These are phyloP conservation scores for Blastobotrys peoriensis DNA, from an alignment of 805 yeast genomes.

Conservation along the genomic window DNA sequence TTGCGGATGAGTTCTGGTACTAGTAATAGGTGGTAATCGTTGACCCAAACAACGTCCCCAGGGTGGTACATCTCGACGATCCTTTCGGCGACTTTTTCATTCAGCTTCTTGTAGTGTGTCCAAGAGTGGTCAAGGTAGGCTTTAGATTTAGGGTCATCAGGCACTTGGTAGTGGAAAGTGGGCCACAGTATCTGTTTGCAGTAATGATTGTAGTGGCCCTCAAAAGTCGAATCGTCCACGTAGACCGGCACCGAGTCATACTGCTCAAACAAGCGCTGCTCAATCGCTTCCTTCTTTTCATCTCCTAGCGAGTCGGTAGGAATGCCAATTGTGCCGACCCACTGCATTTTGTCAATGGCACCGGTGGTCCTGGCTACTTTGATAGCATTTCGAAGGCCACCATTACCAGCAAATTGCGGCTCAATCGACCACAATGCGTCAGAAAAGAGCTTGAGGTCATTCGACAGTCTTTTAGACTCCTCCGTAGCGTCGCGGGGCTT, in stretches of 20 bases:
- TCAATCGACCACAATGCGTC: slow-evolving; percentile 70
- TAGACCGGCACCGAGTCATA: slow-evolving; percentile 61
- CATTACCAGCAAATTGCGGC: slow-evolving; percentile 71
- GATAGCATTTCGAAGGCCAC: slow-evolving; percentile 82
- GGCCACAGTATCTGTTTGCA: slow-evolving; percentile 98
- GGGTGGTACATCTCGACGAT: slow-evolving; percentile 57
- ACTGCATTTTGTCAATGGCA: slow-evolving; percentile 36
- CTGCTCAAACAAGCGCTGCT: slow-evolving; percentile 37
- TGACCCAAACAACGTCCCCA: slow-evolving; percentile 84
- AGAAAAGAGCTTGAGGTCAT: slow-evolving; percentile 23
- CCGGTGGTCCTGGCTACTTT: slow-evolving; percentile 42
- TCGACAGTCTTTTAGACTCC: neutral
- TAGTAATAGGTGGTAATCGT: slow-evolving; percentile 85
- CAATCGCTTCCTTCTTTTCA: slow-evolving; percentile 48
- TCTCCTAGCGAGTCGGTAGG: slow-evolving; percentile 78
- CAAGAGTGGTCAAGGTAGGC: slow-evolving; percentile 96
- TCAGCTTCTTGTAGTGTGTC: slow-evolving; percentile 71
- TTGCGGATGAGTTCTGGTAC: slow-evolving; percentile 81
- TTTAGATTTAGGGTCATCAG: slow-evolving; percentile 88
- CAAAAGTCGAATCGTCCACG: slow-evolving; percentile 71
- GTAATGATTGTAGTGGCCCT: slow-evolving; percentile 85
- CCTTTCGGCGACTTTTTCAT: slow-evolving; percentile 73
- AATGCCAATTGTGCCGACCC: slow-evolving; percentile 92
- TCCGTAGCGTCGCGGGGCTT: neutral
- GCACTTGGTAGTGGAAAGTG: slow-evolving; percentile 86